Percentiles rank a stretch among this genome's conserved stretches.
phyloP scores from a whole-genome alignment of 1,284 basidiomycete species.

The Omphalotus olearius region DNA sequence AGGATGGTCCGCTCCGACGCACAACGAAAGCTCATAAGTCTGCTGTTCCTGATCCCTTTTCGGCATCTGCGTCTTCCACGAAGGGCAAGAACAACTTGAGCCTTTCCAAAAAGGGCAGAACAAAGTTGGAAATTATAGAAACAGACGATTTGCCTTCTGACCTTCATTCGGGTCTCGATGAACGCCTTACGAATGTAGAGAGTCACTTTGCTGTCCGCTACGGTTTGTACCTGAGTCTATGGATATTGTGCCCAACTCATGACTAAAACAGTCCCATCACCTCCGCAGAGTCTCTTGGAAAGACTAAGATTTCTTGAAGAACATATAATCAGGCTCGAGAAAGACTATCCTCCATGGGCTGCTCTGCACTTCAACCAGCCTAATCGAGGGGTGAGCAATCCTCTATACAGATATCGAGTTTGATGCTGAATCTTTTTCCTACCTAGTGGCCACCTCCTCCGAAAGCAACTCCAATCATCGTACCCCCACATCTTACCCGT shows the following conservation, averaged over 20 bases:
- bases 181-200: constrained; percentile 62
- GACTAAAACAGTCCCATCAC: constrained; percentile 55
- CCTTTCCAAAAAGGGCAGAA: constrained; percentile 3
- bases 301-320: constrained; percentile 70
- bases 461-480: constrained; percentile 64
- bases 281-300: constrained; percentile 56
- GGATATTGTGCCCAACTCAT: not conserved
- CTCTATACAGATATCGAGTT: not conserved
- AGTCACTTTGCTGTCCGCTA: constrained; percentile 67
- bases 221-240: constrained; percentile 37
- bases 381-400: constrained; percentile 58
- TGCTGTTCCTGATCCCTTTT: not conserved
- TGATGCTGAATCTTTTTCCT: constrained; percentile 2
- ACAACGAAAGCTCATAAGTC: constrained; percentile 35
- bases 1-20: constrained; percentile 65
- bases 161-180: constrained; percentile 54
- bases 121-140: constrained; percentile 20
- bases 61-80: constrained; percentile 4
- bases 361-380: constrained; percentile 81
- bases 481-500: constrained; percentile 51
- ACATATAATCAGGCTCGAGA: constrained; percentile 68
- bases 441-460: constrained; percentile 76
- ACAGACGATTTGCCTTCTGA: constrained; percentile 31
- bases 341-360: constrained; percentile 79
- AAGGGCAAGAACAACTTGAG: constrained; percentile 20